A percentile compares a stretch with the other conserved stretches of the same genome.
Evolutionary conservation across 2,329 filamentous ascomycete species (phyloP).

Genomic region (Fusarium sp.): DNA sequence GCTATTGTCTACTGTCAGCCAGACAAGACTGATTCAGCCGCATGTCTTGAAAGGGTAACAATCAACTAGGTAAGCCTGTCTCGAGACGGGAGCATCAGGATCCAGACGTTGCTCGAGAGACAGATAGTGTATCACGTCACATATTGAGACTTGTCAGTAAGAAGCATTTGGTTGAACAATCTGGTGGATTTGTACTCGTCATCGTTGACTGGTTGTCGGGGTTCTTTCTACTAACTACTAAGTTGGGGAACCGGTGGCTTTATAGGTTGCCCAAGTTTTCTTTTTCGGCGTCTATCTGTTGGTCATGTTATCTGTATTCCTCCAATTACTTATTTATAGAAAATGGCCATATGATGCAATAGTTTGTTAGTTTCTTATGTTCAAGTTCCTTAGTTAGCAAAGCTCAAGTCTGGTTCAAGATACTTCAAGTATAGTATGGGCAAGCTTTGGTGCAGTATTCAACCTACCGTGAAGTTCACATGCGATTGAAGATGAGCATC

Average conservation of each 20-base stretch:
- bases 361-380: background rate
- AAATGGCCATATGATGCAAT: background rate
- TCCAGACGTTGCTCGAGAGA: constrained; percentile 34
- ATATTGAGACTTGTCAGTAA: constrained; percentile 2
- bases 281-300: background rate
- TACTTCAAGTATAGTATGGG: background rate
- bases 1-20: constrained; percentile 6
- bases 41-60: background rate
- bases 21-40: constrained; percentile 11
- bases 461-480: background rate
- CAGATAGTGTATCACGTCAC: constrained; percentile 29
- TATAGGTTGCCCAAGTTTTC: background rate
- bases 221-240: constrained; percentile 13
- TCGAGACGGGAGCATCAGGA: background rate
- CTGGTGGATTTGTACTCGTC: constrained; percentile 30
- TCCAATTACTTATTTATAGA: background rate
- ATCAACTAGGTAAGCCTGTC: constrained; percentile 4
- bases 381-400: background rate
- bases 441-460: background rate
- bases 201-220: constrained; percentile 26
- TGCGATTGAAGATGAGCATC: background rate
- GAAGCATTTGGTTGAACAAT: background rate
- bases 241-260: constrained; percentile 14
- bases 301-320: background rate
- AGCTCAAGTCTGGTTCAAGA: background rate